A percentile compares a stretch with the other conserved stretches of the same genome.
Evolutionary conservation across 1,284 basidiomycete genomes (phyloP).

Genomic region (Anthracocystis setariae): DNA sequence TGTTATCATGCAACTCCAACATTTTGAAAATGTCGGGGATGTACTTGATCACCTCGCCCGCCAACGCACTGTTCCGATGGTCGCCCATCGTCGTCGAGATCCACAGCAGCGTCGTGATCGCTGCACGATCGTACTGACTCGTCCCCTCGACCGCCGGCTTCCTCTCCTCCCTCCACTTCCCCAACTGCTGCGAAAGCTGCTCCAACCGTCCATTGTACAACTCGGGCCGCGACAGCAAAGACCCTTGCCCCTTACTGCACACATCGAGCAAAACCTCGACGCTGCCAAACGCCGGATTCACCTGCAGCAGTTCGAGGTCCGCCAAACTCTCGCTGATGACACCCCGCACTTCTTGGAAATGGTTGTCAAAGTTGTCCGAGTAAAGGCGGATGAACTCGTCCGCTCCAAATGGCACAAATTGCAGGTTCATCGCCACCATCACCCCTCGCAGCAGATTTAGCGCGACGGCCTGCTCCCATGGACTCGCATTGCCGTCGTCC

Average conservation of each 20-base stretch:
- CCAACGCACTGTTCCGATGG: slow-evolving; percentile 59
- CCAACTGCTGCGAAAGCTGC: slow-evolving; percentile 62
- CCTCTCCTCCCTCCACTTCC: slow-evolving; percentile 61
- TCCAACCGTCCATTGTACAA: slow-evolving; percentile 72
- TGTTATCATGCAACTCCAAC: slow-evolving; percentile 65
- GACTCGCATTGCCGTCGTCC: slow-evolving; percentile 46
- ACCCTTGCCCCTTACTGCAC: slow-evolving; percentile 72
- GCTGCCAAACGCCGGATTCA: slow-evolving; percentile 79
- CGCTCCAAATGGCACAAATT: slow-evolving; percentile 49
- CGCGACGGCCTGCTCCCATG: slow-evolving; percentile 67
- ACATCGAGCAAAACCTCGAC: slow-evolving; percentile 75
- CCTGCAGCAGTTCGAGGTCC: slow-evolving; percentile 67
- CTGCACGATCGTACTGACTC: slow-evolving; percentile 63
- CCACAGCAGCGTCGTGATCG: slow-evolving; percentile 61
- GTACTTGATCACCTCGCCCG: slow-evolving; percentile 56
- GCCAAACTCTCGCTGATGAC: slow-evolving; percentile 68
- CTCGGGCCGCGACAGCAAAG: slow-evolving; percentile 72
- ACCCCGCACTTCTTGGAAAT: slow-evolving; percentile 68
- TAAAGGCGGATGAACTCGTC: slow-evolving; percentile 61
- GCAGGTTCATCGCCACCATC: slow-evolving; percentile 49
- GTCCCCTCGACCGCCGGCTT: slow-evolving; percentile 68
- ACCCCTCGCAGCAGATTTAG: slow-evolving; percentile 71
- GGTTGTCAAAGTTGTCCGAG: slow-evolving; percentile 61
- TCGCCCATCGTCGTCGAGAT: slow-evolving; percentile 64
- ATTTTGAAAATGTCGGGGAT: slow-evolving; percentile 64